Evolutionary conservation across 2,329 filamentous ascomycete genomes (phyloP), one percentile per base, ranked within the genome.

Genomic region (Ophiocordyceps australis): DNA sequence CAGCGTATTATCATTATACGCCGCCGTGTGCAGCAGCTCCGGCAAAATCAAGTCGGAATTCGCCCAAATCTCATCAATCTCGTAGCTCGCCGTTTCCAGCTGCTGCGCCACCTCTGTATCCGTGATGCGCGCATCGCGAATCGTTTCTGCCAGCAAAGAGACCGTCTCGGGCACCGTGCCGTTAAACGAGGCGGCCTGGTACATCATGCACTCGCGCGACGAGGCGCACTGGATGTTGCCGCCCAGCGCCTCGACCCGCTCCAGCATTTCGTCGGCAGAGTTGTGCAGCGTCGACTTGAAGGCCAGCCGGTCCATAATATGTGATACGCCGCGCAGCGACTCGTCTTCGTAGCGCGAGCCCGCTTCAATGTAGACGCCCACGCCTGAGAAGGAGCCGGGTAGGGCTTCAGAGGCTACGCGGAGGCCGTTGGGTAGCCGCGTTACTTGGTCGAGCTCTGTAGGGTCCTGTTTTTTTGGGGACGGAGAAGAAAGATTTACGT

Each of bases 171-270:
- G 74, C 7, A 98, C 83, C 12, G 82, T 76, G 15, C 75, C 76
- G 58, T 98, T 98, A 67, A 98, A 98, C 17, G 85, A 94, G 15
- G 89, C 89, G 2, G 83, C 81, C 52, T 98, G 89, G 59, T 98
- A 98, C 89, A 98, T 98, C 55, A 98, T 69, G 29, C 82, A 82
- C 54, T 98, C 89, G 36, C 89, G 67, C 3, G 83, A 92, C 2
- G 85, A 94, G 9, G 86, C 85, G 54, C 89, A 98, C 54, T 95
- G 85, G 31, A 98, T 86, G 48, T 94, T 94, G 17, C 89, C 89
- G 19, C 89, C 89, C 4, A 98, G 60, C 0, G 74, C 75, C 52
- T 95, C 89, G 18, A 94, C 65, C 18, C 74, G 63, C 50, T 93
- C 82, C 13, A 93, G 59, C 73, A 95, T 89, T 38, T 83, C 62